phyloP scores from a whole-genome alignment of 768 basidiomycete species.

The Suillus discolor region DNA sequence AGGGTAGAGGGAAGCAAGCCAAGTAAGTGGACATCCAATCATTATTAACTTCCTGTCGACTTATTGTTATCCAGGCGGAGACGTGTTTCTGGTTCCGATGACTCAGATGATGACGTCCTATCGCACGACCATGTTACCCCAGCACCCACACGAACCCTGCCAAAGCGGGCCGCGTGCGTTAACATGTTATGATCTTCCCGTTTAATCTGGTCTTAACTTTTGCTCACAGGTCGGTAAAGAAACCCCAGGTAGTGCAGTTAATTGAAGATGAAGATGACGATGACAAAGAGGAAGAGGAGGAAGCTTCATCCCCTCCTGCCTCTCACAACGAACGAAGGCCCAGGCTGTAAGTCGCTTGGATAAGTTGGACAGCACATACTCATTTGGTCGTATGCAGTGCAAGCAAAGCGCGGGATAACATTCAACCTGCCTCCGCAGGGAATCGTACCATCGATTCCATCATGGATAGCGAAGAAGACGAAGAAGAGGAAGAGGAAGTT shows the following conservation, averaged over 20 bases:
- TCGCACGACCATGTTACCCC: conserved; percentile 31
- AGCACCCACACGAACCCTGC: conserved; percentile 53
- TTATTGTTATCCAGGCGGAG: conserved; percentile 44
- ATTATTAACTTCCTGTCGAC: background rate
- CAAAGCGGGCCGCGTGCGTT: conserved; percentile 62
- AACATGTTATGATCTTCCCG: background rate
- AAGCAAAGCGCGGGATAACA: conserved; percentile 17
- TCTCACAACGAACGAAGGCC: conserved; percentile 3
- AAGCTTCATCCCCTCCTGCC: conserved; percentile 40
- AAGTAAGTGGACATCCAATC: conserved; percentile 39
- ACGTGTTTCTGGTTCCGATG: conserved; percentile 55
- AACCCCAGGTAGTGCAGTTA: conserved; percentile 31
- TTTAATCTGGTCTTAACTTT: background rate
- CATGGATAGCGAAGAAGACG: conserved; percentile 56
- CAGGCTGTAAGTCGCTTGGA: conserved; percentile 14
- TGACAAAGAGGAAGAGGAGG: conserved; percentile 41
- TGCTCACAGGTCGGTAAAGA: conserved; percentile 41
- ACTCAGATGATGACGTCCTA: conserved; percentile 45
- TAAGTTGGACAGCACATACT: background rate
- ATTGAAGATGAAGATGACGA: conserved; percentile 24
- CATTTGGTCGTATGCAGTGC: conserved; percentile 14
- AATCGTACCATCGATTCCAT: conserved; percentile 47
- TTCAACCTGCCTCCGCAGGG: conserved; percentile 16
- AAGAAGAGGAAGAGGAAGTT: conserved; percentile 46
- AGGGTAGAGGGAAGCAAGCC: conserved; percentile 35